Base-by-base conservation (phyloP, 306 rosid genomes). In the Fagus sylvatica region DNA sequence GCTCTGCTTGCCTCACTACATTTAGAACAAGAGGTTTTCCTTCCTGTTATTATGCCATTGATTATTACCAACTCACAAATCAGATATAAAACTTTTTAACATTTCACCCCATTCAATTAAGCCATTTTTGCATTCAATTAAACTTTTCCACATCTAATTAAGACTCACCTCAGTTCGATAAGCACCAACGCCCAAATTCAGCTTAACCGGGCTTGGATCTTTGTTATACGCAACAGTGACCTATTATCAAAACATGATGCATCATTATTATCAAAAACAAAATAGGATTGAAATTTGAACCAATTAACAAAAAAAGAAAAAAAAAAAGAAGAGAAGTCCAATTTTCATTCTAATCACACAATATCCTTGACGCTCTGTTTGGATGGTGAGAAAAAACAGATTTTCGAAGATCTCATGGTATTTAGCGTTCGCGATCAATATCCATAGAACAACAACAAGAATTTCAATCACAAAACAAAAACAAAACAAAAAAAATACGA, bases 111-210 rank as follows among this genome's bases (percentile, higher is more conserved):
- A 17, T n/a, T 12, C n/a, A 53, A 61, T 48, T 61, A 36, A 9
- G 12, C 69, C 75, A 15, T 6, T 13, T 15, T 55, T 6, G 67
- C 48, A 64, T 15, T 7, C 61, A 41, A 64, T 17, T 1, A 61
- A 11, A 13, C 46, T 36, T 30, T 16, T 33, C 43, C 43, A 33
- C 2, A 62, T 34, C 22, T 36, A 15, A 62, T 34, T 15, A 34
- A 8, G 15, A 80, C 84, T 87, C 57, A 95, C 99, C 96, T 96
- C 99, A 1, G 99, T 96, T 83, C 99, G 87, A 78, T 96, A 96
- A 78, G 99, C 99, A 54, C 99, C 99, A 65, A 96, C 99, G 0
- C 99, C 99, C 84, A 93, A 89, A 74, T 96, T 96, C 85, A 96
- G 81, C 92, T 93, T 96, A 69, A 81, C 41, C 1, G 99, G 96